phyloP scores from a whole-genome alignment of 345 rosid genomes.

The Syzygium aromaticum region DNA sequence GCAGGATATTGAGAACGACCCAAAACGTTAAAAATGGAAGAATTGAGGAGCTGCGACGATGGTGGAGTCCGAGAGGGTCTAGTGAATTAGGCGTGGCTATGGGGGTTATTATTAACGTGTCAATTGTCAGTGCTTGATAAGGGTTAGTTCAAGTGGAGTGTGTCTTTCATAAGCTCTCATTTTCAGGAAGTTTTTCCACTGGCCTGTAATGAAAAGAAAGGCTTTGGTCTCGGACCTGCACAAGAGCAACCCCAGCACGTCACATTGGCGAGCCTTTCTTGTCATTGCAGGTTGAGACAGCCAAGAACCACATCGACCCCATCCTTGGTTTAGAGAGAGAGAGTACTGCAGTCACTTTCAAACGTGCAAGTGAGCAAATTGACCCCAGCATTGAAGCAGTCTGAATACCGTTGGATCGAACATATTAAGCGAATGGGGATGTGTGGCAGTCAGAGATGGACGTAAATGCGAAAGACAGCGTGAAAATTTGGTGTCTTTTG shows the following conservation, averaged over 20 bases:
- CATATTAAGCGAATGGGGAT: background rate
- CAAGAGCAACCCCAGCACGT: conserved; percentile 21
- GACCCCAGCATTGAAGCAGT: background rate
- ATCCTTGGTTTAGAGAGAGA: background rate
- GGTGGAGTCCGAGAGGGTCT: background rate
- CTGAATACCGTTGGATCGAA: background rate
- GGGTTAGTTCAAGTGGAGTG: conserved; percentile 1
- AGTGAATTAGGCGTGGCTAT: background rate
- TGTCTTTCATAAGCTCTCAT: background rate
- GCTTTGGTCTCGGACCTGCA: conserved; percentile 5
- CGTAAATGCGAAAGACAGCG: background rate
- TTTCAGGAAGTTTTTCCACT: background rate
- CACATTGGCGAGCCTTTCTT: conserved; percentile 22
- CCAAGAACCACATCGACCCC: conserved; percentile 13
- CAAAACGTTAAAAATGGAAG: background rate
- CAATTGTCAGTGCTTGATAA: background rate
- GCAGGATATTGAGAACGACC: background rate
- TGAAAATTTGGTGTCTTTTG: background rate
- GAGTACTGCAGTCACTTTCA: background rate
- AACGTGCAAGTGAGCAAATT: conserved; percentile 14
- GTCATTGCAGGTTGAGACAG: conserved; percentile 28
- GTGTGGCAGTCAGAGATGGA: background rate
- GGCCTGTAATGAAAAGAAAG: background rate
- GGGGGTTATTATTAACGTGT: no score
- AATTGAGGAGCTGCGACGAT: background rate